Evolutionary conservation across 768 basidiomycete genomes (phyloP).

Genomic region (Amanita phalloides): DNA sequence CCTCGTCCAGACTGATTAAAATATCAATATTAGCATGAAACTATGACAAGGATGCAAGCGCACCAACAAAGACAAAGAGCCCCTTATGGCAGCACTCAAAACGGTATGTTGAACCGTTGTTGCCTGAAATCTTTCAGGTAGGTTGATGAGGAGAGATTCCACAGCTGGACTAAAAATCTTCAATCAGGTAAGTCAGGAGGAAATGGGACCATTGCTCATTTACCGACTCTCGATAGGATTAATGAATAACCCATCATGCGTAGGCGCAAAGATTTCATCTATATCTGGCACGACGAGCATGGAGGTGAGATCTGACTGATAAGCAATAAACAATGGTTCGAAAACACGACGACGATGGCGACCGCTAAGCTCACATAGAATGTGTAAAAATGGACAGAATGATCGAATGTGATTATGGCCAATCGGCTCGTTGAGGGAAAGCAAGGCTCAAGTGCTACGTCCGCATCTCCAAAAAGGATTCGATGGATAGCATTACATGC

Average conservation of each 20-base stretch:
- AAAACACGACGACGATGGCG: slow-evolving; percentile 3
- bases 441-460: slow-evolving; percentile 30
- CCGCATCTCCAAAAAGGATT: slow-evolving; percentile 53
- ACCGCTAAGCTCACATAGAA: slow-evolving; percentile 51
- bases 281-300: slow-evolving; percentile 84
- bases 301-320: slow-evolving; percentile 39
- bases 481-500: slow-evolving; percentile 54
- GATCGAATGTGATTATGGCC: slow-evolving; percentile 80
- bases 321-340: slow-evolving; percentile 12
- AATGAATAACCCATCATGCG: slow-evolving; percentile 64
- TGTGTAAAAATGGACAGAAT: slow-evolving; percentile 78
- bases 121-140: slow-evolving; percentile 53
- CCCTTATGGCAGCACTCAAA: slow-evolving; percentile 69
- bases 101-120: slow-evolving; percentile 44
- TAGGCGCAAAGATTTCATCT: slow-evolving; percentile 85
- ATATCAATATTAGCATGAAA: background rate
- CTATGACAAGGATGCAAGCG: slow-evolving; percentile 14
- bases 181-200: slow-evolving; percentile 2
- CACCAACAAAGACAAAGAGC: slow-evolving; percentile 63
- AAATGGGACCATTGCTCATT: slow-evolving; percentile 12
- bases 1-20: slow-evolving; percentile 47
- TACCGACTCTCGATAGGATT: slow-evolving; percentile 64
- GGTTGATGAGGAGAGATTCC: slow-evolving; percentile 49
- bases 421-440: slow-evolving; percentile 47
- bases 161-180: slow-evolving; percentile 39